These are phyloP conservation scores for Populus hybrid DNA, from an alignment of 441 rosid genomes.

Conservation along the genomic window DNA sequence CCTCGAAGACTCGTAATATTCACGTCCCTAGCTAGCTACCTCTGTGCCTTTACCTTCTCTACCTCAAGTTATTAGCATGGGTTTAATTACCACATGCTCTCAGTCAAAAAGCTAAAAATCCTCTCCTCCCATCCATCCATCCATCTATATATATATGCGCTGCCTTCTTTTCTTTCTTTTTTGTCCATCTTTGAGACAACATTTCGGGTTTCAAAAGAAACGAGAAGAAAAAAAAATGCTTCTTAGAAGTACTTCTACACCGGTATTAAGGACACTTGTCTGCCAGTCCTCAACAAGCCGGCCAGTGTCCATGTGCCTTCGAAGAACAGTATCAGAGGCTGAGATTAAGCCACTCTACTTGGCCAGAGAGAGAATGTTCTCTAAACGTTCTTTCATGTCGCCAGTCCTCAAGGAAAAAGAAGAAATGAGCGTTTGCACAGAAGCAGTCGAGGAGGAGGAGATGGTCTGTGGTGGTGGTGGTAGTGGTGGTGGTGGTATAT, in stretches of 20 bases:
- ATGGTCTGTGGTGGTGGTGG: conserved; percentile 9
- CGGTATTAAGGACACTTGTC: conserved; percentile 33
- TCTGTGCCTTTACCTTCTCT: no score
- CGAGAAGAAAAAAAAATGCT: conserved; percentile 26
- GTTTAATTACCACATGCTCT: not conserved
- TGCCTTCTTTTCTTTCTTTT: not conserved
- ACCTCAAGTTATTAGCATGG: no score
- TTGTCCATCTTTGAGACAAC: conserved; percentile 6
- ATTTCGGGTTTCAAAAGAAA: conserved; percentile 5
- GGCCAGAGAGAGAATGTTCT: conserved; percentile 1
- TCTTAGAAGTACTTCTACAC: conserved; percentile 50
- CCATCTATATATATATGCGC: not conserved
- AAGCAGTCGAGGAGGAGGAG: conserved; percentile 12
- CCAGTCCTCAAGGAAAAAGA: conserved; percentile 5
- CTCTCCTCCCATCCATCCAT: not conserved
- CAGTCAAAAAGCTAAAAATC: not conserved
- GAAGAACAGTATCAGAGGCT: conserved; percentile 39
- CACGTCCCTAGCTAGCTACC: no score
- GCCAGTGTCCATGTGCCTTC: conserved; percentile 20
- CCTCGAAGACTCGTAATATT: no score
- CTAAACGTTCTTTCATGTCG: conserved; percentile 6
- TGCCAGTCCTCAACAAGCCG: conserved; percentile 20
- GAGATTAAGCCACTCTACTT: conserved; percentile 27
- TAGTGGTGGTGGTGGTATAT: conserved; percentile 13
- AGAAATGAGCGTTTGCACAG: conserved; percentile 7